Evolutionary conservation across 768 basidiomycete genomes (phyloP).

Genomic region (Lentinus brumalis): DNA sequence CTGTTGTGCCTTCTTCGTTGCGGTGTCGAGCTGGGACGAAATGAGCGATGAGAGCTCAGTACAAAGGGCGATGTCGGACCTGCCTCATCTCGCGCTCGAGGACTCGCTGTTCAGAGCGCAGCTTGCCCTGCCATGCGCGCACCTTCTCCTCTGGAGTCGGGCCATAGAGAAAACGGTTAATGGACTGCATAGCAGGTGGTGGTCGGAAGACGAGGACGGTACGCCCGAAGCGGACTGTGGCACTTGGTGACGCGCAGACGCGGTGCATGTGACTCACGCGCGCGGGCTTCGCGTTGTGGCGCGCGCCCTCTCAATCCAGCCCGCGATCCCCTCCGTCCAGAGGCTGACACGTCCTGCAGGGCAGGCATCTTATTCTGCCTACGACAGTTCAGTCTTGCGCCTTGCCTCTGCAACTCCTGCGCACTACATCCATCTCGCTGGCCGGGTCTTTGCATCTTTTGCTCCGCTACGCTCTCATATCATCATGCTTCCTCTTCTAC

Average conservation of each 20-base stretch:
- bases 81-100: slow-evolving; percentile 95
- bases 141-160: slow-evolving; percentile 95
- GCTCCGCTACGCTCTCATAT: neutral
- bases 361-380: neutral
- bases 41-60: slow-evolving; percentile 12
- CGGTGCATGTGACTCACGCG: slow-evolving; percentile 18
- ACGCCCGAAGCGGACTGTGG: slow-evolving; percentile 4
- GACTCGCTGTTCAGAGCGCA: slow-evolving; percentile 78
- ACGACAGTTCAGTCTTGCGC: neutral
- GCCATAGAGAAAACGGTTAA: slow-evolving; percentile 94
- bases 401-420: neutral
- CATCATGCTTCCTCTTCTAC: slow-evolving; percentile 4
- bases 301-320: neutral
- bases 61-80: slow-evolving; percentile 51
- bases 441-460: neutral
- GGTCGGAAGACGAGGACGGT: slow-evolving; percentile 8
- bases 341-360: neutral
- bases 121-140: slow-evolving; percentile 85
- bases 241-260: slow-evolving; percentile 12
- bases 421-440: slow-evolving; percentile 7
- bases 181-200: slow-evolving; percentile 65
- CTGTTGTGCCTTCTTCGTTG: slow-evolving; percentile 75
- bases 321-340: neutral
- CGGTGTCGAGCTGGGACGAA: slow-evolving; percentile 68
- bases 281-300: neutral